A percentile compares a stretch with the other conserved stretches of the same genome.
Evolutionary conservation across 2,329 filamentous ascomycete species (phyloP).

Genomic region (Pyricularia grisea): DNA sequence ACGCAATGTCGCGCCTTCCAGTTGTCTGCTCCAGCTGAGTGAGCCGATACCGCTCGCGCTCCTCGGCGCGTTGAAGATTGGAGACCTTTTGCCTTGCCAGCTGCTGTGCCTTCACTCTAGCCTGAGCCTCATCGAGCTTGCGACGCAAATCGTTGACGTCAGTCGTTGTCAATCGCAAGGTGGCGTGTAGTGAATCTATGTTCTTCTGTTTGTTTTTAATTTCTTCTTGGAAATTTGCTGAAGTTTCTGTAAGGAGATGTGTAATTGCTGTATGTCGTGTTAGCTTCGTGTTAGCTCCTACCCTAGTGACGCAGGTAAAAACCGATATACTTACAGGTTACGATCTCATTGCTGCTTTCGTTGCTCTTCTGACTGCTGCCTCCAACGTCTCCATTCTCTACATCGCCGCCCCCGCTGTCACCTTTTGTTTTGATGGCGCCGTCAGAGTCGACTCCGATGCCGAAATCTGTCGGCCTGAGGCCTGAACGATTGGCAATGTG

Average conservation of each 20-base stretch:
- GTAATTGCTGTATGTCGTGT: constrained; percentile 54
- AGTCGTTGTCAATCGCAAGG: constrained; percentile 71
- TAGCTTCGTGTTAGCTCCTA: constrained; percentile 17
- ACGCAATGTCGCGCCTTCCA: constrained; percentile 34
- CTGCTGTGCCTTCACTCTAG: constrained; percentile 53
- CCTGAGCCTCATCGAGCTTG: constrained; percentile 60
- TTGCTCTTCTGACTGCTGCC: constrained; percentile 46
- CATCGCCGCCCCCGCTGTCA: constrained; percentile 23
- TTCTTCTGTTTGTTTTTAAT: constrained; percentile 75
- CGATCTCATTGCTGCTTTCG: constrained; percentile 71
- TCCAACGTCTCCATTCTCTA: constrained; percentile 33
- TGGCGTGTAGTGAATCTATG: constrained; percentile 72
- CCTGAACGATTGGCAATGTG: constrained; percentile 85
- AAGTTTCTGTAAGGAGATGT: constrained; percentile 69
- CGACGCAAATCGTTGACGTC: constrained; percentile 70
- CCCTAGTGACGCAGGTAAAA: not conserved
- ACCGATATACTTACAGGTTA: constrained; percentile 53
- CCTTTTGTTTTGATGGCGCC: constrained; percentile 16
- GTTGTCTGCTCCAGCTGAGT: constrained; percentile 34
- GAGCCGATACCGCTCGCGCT: constrained; percentile 55
- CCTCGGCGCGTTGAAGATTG: constrained; percentile 67
- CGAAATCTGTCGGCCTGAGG: constrained; percentile 85
- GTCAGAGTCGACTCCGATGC: constrained; percentile 61
- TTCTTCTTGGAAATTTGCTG: constrained; percentile 69
- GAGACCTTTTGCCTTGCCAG: constrained; percentile 61